Base-by-base conservation (phyloP, 805 yeast species). In the Candida argentea region DNA sequence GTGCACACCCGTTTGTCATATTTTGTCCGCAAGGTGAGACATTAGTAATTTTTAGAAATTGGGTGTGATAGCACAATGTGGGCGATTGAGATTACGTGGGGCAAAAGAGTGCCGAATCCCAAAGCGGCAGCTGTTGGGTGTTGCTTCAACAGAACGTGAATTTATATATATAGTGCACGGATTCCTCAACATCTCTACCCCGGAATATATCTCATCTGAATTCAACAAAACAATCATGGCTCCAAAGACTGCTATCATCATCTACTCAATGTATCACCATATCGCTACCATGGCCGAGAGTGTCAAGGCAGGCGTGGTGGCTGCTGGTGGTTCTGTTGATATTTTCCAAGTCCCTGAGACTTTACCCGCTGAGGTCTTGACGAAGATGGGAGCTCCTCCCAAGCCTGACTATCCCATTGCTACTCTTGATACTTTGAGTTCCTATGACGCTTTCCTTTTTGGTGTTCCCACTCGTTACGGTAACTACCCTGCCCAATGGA, bases 391-490 rank as follows among this genome's bases (percentile, higher is more conserved):
- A 40, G 85, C 87, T 20, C 74, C 83, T 24, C 63, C 70, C 31
- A 50, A 48, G 44, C 45, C 52, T 36, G 42, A 46, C 36, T 53
- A 55, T 52, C 87, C 91, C 40, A 59, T 70, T 44, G 83, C 83
- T 28, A 64, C 80, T 10, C 43, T 54, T 6, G 79, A 70, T 13
- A 67, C 73, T 12, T 63, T 85, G 40, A 48, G 57, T 3, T 58
- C 65, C 38, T 80, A 76, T 62, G 94, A 86, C 48, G 94, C 87
- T 26, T 73, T 79, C 61, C 40, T 86, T 39, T 81, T 85, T 43
- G 95, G 95, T 49, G 53, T 81, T 42, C 93, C 94, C 45, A 80
- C 94, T 31, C 74, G 94, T 58, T 85, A 60, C 50, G 95, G 95
- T 56, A 71, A 67, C 52, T 57, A 67, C 56, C 89, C 94, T 31